Evolutionary conservation across 495 filamentous ascomycete genomes (phyloP).

Genomic region (Sabuloglossum arenarium): DNA sequence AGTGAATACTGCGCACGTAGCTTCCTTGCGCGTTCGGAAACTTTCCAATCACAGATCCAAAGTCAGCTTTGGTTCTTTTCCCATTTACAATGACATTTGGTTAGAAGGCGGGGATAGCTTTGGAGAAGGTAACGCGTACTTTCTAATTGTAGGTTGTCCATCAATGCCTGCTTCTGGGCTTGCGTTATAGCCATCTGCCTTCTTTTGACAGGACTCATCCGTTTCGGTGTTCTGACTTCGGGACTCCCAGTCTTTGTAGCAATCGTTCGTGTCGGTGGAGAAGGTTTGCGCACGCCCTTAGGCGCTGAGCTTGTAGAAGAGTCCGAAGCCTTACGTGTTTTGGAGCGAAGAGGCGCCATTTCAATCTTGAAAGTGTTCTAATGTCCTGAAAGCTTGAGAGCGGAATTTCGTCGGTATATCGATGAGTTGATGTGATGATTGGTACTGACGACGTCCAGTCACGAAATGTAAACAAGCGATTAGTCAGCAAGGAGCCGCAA

Average conservation of each 20-base stretch:
- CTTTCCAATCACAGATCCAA: conserved; percentile 24
- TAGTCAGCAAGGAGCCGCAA: background rate
- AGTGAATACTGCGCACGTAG: conserved; percentile 77
- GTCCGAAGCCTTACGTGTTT: conserved; percentile 40
- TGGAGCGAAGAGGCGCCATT: conserved; percentile 33
- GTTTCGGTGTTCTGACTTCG: conserved; percentile 12
- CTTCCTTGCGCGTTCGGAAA: conserved; percentile 79
- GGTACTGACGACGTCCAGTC: background rate
- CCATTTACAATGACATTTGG: background rate
- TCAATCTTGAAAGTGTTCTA: background rate
- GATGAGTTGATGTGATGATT: background rate
- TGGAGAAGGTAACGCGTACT: conserved; percentile 30
- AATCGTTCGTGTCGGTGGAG: conserved; percentile 12
- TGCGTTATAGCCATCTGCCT: conserved; percentile 42
- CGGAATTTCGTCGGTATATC: background rate
- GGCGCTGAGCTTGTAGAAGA: conserved; percentile 12
- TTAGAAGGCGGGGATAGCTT: too few species aligned
- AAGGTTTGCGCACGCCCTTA: conserved; percentile 13
- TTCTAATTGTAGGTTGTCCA: conserved; percentile 86
- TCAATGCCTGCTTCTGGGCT: conserved; percentile 67
- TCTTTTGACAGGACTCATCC: conserved; percentile 22
- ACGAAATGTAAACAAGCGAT: background rate
- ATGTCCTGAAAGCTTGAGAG: conserved; percentile 4
- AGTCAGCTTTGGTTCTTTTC: background rate
- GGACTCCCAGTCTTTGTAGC: conserved; percentile 10